Base-by-base conservation (phyloP, 768 basidiomycete genomes). In the Agrocybe praecox region DNA sequence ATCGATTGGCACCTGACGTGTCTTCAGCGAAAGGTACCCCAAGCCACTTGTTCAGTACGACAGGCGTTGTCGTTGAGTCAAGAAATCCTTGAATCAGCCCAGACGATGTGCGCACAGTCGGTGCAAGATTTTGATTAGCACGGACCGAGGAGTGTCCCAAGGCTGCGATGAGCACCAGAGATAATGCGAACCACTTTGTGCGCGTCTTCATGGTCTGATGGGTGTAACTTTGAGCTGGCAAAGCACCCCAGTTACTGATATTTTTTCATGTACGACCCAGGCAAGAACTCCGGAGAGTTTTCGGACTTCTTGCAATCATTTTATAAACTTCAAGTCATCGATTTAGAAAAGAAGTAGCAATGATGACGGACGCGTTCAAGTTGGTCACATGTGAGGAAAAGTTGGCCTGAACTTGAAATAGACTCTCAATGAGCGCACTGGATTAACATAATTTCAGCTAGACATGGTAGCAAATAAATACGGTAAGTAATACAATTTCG, bases 1-100 rank as follows among this genome's bases (percentile, higher is more conserved):
- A 74, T 29, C 72, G 60, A 51, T 71, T 72, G 3, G 49, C 17
- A 2, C 65, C 69, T 11, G 67, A 61, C 1, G 72, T 73, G 40
- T 69, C 67, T 42, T 70, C 68, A 2, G 69, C 70, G 48, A 61
- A 71, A 3, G 58, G 67, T 6, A 74, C 63, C 9, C 71, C 72
- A 10, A 71, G 61, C 69, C 70, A 72, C 50, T 72, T 71, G n/a
- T 64, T 56, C 24, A 72, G 53, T 2, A 55, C 36, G 9, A 62
- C 50, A 1, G 60, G 32, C 1, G 67, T 68, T 17, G 69, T 72
- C 7, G 52, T 68, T 8, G 53, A 26, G 47, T 69, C 71, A 18
- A 67, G 34, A 51, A 56, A 70, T 26, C 72, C 70, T 55, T 57
- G 56, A 14, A 70, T 66, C 2, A 26, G 56, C 23, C 71, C 71